Base-by-base conservation (phyloP, 2,329 filamentous ascomycete genomes). In the Nannizziopsis arthrosporioides region DNA sequence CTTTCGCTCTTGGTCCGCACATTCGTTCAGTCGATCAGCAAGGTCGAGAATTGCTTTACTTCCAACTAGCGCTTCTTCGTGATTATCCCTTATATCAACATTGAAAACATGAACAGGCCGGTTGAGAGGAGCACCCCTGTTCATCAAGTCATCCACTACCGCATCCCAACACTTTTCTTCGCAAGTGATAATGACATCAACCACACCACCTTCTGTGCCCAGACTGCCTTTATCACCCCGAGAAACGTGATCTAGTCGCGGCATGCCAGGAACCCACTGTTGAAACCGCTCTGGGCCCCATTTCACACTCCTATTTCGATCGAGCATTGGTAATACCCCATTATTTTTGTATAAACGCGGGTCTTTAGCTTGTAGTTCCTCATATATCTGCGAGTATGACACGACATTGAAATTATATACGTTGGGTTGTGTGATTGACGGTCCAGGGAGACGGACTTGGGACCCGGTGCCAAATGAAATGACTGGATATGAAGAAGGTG, bases 151-250 rank as follows among this genome's bases (percentile, higher is more conserved):
- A 59, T 98, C 92, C 9, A 98, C 77, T 31, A 98, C 92, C 3
- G 92, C 89, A 67, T 98, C 92, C 87, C 93, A 98, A 63, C 92
- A 98, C 52, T 92, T 76, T 68, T 98, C 92, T 66, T 98, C 92
- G 62, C 92, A 98, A 0, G 92, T 98, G 56, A 98, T 89, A 50
- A 98, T 89, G 5, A 96, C 73, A 62, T 98, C 92, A 0, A 94
- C 89, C 3, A 94, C 75, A 5, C 92, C 92, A 6, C 82, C 84
- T 65, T 98, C 92, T 6, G 85, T 84, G 12, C 92, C 92, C 14
- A 76, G 65, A 50, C 80, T 81, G 18, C 92, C 92, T 61, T 83
- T 80, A 62, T 95, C 78, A 5, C 70, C 84, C 39, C 76, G 76
- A 15, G 70, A 71, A 35, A 79, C 71, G 55, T 88, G 82, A 36